These are phyloP conservation scores for Didymella pomorum DNA, from an alignment of 2,329 filamentous ascomycete genomes.

Conservation along the genomic window DNA sequence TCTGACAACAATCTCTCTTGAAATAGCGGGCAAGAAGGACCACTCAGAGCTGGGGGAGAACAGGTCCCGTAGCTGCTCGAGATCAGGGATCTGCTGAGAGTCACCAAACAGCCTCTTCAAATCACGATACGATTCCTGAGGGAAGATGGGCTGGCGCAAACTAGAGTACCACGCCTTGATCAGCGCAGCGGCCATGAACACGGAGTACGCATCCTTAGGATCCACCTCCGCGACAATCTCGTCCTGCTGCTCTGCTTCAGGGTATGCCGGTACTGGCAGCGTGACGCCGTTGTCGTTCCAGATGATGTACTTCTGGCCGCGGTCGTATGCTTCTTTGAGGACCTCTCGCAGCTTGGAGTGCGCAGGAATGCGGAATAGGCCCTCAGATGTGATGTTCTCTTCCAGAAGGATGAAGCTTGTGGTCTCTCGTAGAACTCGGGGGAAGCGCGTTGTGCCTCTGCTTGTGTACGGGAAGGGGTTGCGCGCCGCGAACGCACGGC, in stretches of 20 bases:
- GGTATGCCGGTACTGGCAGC: conserved; percentile 46
- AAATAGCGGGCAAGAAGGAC: conserved; percentile 56
- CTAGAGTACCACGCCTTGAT: conserved; percentile 66
- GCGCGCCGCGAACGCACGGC: conserved; percentile 57
- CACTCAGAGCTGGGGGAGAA: conserved; percentile 56
- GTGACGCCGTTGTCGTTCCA: conserved; percentile 57
- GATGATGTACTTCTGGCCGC: conserved; percentile 62
- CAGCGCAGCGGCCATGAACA: conserved; percentile 61
- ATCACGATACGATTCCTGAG: conserved; percentile 57
- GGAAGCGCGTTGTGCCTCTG: conserved; percentile 57
- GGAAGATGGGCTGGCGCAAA: conserved; percentile 61
- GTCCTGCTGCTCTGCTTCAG: conserved; percentile 45
- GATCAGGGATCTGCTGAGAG: conserved; percentile 48
- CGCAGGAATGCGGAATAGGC: conserved; percentile 63
- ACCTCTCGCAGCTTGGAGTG: conserved; percentile 60
- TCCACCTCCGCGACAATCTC: conserved; percentile 58
- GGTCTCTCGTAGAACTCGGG: conserved; percentile 62
- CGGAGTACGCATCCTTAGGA: conserved; percentile 60
- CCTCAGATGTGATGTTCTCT: conserved; percentile 58
- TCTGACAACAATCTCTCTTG: conserved; percentile 58
- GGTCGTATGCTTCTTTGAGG: conserved; percentile 63
- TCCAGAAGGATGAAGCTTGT: conserved; percentile 61
- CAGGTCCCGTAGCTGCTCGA: conserved; percentile 56
- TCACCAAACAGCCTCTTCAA: conserved; percentile 55
- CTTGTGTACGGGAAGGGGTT: conserved; percentile 58